phyloP scores from a whole-genome alignment of 257 asterid species.

The Solanum chilense region DNA sequence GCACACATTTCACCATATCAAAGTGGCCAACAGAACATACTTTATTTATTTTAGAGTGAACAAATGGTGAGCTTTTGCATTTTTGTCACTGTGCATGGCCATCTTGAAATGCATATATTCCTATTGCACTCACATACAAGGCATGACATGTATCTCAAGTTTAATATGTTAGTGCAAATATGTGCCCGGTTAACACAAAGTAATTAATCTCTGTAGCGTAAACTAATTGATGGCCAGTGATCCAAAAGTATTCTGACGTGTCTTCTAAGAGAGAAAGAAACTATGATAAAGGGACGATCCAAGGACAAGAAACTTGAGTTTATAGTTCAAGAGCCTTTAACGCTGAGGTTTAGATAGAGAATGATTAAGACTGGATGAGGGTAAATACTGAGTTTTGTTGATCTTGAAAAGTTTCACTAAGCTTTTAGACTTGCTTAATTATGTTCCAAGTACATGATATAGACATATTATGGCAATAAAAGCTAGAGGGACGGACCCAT shows the following conservation, averaged over 20 bases:
- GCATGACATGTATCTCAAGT: neutral
- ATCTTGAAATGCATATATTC: neutral
- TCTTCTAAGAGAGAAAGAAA: neutral
- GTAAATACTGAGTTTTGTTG: neutral
- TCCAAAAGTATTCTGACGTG: neutral
- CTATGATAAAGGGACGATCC: neutral
- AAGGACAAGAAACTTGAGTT: neutral
- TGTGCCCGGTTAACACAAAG: neutral
- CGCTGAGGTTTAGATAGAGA: neutral
- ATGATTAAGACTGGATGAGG: neutral
- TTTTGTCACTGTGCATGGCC: neutral
- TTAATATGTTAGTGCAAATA: neutral
- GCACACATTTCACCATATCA: neutral
- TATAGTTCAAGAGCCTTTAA: neutral
- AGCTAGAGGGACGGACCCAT: neutral
- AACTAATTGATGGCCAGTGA: neutral
- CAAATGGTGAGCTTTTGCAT: neutral
- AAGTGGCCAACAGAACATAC: neutral
- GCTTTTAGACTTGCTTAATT: neutral
- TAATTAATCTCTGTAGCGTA: neutral
- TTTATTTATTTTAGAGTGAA: neutral
- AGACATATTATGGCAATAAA: neutral
- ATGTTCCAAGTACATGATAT: neutral
- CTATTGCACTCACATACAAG: neutral
- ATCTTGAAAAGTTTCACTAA: neutral